Conservation (phyloP, 148 eudicot genomes). For the Diospyros lotus region DNA sequence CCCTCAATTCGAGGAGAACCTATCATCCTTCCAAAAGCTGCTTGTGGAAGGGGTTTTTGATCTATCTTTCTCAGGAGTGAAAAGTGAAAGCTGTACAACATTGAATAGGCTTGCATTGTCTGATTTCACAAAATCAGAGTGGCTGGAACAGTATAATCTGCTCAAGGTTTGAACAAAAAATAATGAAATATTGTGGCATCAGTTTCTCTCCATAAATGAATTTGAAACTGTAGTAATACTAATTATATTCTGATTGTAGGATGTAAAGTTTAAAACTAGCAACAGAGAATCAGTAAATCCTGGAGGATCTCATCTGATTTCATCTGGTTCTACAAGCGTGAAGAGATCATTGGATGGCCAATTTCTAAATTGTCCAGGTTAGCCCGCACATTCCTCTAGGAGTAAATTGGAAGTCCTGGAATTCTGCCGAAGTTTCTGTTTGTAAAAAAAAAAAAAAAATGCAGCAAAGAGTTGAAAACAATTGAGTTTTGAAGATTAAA, state of each 20-base stretch:
- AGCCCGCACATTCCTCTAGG: background rate
- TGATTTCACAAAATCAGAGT: conserved; percentile 52
- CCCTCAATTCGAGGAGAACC: conserved; percentile 59
- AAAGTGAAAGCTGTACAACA: conserved; percentile 46
- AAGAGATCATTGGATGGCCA: conserved; percentile 43
- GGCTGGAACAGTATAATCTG: conserved; percentile 68
- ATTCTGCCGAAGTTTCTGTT: too few relatives aligned
- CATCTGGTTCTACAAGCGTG: conserved; percentile 31
- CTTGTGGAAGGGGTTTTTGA: conserved; percentile 78
- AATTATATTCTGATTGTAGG: conserved; percentile 39
- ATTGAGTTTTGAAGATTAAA: background rate
- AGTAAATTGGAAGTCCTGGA: background rate
- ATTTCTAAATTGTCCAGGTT: conserved; percentile 48
- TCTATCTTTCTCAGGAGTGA: conserved; percentile 38
- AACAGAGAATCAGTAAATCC: conserved; percentile 27
- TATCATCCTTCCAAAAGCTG: conserved; percentile 68
- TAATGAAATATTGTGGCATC: conserved; percentile 1
- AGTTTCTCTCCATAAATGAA: background rate
- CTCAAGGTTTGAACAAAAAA: conserved; percentile 55
- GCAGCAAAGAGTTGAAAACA: background rate
- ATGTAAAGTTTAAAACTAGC: conserved; percentile 31
- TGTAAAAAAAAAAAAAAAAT: background rate
- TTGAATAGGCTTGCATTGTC: conserved; percentile 67
- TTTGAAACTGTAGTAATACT: conserved; percentile 5
- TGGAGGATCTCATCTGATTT: conserved; percentile 33